Evolutionary conservation across 2,329 filamentous ascomycete genomes (phyloP), one percentile per base, ranked within the genome.

Genomic region (Lasiodiplodia citricola): DNA sequence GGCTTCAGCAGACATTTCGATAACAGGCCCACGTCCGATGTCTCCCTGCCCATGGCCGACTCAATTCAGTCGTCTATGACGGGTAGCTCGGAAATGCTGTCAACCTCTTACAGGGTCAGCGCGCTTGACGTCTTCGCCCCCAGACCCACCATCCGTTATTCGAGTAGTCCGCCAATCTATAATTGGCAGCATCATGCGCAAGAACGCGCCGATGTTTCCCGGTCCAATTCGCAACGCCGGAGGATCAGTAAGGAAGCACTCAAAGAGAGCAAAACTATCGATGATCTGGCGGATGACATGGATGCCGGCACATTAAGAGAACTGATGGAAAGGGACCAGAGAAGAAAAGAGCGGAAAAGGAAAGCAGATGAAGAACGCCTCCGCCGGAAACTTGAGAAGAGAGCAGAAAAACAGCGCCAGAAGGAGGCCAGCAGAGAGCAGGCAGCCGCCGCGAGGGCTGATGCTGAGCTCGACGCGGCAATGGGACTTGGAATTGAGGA

Each of bases 271-370:
- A 68, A 68, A 16, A 92, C 79, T 41, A 87, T 91, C 56, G 87
- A 90, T 69, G 87, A 88, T 55, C 78, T 98, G 55, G 96, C 94
- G 25, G 92, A 98, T 76, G 91, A 92, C 69, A 85, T 99, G 67
- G 93, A 93, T 80, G 92, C 96, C 3, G 88, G 91, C 65, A 94
- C 93, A 73, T 79, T 99, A 50, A 88, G 95, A 69, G 92, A 97
- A 76, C 84, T 98, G 37, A 91, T 99, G 87, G 96, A 99, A 74
- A 86, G 96, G 70, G 96, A 99, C 75, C 87, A 90, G 72, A 88
- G 94, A 74, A 87, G 96, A 68, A 89, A 87, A 72, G 92, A 97
- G 72, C 89, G 89, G 77, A 94, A 92, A 80, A 87, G 86, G 66
- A 84, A 87, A 68, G 85, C 86, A 47, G 91, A 95, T 25, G 87